Base-by-base conservation (phyloP, 352 stramenopile genomes). In the Globisporangium echinulatum region DNA sequence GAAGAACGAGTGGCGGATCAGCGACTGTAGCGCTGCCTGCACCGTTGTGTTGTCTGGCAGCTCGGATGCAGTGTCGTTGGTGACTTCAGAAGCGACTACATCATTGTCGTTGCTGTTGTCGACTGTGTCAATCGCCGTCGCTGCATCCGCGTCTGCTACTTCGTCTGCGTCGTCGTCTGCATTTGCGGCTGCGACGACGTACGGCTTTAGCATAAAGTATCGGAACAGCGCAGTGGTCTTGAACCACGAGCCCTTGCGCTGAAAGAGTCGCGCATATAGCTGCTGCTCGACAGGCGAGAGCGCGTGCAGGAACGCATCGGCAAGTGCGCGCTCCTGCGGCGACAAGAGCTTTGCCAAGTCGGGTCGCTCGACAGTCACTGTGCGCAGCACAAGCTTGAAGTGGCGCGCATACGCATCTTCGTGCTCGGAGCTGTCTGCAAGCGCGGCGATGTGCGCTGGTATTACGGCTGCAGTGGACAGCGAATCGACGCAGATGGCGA, bases 211-310 rank as follows among this genome's bases (percentile, higher is more conserved):
- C 13, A 42, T 7, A 11, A 90, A 87, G 54, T 92, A 91, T 17
- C 66, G 71, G 15, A 85, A 67, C 25, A 94, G 64, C 33, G 80
- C 85, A 17, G 69, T 69, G 1, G 71, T 79, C 61, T 82, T 85
- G 61, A 88, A 88, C 85, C 85, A 94, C 50, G 73, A 68, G 0
- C 82, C 85, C 58, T 85, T 87, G 39, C 85, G 85, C 58, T 92
- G 82, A 33, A 94, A 79, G 25, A 92, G 60, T 9, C 81, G 85
- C 46, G 83, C 80, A 53, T 91, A 92, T 33, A 94, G 55, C n/a
- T 81, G 69, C 63, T 90, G 80, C 47, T 79, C 75, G 14, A 77
- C 57, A 5, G 74, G 65, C 39, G 77, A 54, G 4, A 93, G 54
- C 5, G 67, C 68, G 0, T 71, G 57, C 3, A 93, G 69, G 52